These are phyloP conservation scores for Anisodus acutangulus DNA, from an alignment of 257 asterid genomes.

Conservation along the genomic window DNA sequence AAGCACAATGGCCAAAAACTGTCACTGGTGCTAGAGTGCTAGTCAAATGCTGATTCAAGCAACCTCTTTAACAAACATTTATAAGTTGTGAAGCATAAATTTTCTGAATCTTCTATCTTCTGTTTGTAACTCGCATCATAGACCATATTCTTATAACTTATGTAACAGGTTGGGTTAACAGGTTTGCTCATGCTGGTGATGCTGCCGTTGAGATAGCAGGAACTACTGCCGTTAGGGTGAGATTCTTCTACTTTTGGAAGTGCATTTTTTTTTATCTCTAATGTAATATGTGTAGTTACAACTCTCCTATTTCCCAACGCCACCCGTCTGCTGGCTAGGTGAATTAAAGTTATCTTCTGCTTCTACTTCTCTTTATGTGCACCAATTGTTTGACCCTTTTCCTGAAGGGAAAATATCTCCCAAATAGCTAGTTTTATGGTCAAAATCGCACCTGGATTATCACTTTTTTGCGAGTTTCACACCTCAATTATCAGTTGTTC, in stretches of 20 bases:
- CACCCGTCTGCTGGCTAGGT: background rate
- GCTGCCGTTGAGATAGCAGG: constrained; percentile 93
- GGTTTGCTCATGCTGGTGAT: constrained; percentile 95
- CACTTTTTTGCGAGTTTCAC: too few species aligned
- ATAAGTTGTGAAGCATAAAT: background rate
- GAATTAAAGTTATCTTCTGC: background rate
- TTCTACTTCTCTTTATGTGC: background rate
- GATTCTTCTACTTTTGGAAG: constrained; percentile 26
- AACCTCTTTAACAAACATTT: constrained; percentile 15
- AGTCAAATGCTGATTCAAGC: constrained; percentile 7
- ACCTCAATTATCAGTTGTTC: too few species aligned
- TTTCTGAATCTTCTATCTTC: background rate
- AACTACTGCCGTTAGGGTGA: constrained; percentile 82
- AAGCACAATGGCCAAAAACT: background rate
- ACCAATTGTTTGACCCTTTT: background rate
- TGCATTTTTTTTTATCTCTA: background rate
- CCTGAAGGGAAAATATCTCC: background rate
- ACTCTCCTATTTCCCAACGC: constrained; percentile 1
- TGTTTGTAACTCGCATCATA: background rate
- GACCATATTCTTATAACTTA: constrained; percentile 34
- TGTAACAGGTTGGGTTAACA: constrained; percentile 89
- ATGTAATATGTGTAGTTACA: background rate
- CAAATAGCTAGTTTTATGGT: background rate
- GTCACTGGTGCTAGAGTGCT: background rate
- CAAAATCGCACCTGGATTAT: too few species aligned